A percentile compares a stretch with the other conserved stretches of the same genome.
Conservation (phyloP, 2,329 filamentous ascomycete species). For the Talaromyces sp. region DNA sequence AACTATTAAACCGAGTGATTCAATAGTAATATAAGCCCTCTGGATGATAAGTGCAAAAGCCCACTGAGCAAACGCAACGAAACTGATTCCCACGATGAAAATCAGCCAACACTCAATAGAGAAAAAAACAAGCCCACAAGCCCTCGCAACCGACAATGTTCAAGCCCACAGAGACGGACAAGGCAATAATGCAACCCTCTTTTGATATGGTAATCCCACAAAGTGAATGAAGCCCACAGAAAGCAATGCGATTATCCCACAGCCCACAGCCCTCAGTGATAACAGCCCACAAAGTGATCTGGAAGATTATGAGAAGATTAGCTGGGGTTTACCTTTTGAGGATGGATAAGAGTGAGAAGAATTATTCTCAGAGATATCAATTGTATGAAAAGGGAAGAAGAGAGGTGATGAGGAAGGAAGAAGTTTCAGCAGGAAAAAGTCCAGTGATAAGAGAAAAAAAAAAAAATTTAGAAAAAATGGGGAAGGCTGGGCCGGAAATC, state of each 20-base stretch:
- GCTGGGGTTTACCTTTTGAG: constrained; percentile 4
- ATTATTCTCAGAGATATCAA: not conserved
- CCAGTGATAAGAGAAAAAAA: not conserved
- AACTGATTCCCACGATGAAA: constrained; percentile 22
- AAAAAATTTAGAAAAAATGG: constrained; percentile 1
- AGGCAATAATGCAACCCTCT: constrained; percentile 36
- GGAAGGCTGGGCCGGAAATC: constrained; percentile 5
- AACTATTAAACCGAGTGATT: constrained; percentile 8
- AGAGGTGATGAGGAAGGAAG: not conserved
- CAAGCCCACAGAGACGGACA: constrained; percentile 42
- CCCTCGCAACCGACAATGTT: constrained; percentile 36
- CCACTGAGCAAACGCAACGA: constrained; percentile 28
- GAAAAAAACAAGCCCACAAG: constrained; percentile 22
- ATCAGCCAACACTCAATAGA: constrained; percentile 13
- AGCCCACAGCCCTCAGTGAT: constrained; percentile 41
- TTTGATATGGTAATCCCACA: constrained; percentile 37
- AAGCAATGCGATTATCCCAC: constrained; percentile 35
- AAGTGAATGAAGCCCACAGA: constrained; percentile 34
- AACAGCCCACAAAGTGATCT: constrained; percentile 15
- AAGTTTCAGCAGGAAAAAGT: not conserved
- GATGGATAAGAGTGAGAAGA: not conserved
- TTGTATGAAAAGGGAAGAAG: not conserved
- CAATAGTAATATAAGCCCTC: constrained; percentile 15
- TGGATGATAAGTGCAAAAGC: constrained; percentile 16
- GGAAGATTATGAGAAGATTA: constrained; percentile 3